Base-by-base conservation (phyloP, 345 rosid genomes). In the Murraya koenigii region DNA sequence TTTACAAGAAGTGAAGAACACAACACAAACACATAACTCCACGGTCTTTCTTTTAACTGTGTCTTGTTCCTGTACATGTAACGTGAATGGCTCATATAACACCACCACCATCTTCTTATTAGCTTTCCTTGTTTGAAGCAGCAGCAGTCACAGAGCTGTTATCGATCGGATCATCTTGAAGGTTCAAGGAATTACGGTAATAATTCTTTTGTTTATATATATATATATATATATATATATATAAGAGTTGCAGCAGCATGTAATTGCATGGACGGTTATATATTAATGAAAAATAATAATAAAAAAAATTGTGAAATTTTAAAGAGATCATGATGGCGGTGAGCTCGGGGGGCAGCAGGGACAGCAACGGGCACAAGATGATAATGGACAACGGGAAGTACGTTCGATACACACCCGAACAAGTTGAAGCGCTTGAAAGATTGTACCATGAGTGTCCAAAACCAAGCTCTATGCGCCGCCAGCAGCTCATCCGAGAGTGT, bases 381-480 rank as follows among this genome's bases (percentile, higher is more conserved):
- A 80, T 56, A 13, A 72, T 90, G 86, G 96, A 91, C 80, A 91
- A 91, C 78, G 96, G 93, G 20, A 91, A 91, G 83, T 91, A 91
- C 70, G 96, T 91, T 6, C 66, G 96, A 22, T 91, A 91, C 87
- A 91, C 96, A 7, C 92, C 93, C 22, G 93, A 91, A 87, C 96
- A 91, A 84, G 92, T 91, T 20, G 96, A 91, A 69, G 96, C 93
- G 38, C 89, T 91, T 19, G 96, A 91, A 72, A 84, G 93, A 75
- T 80, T 91, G 54, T 91, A 91, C 74, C 91, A 87, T 65, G 93
- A 91, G 0, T 91, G 96, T 69, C 96, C 96, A 0, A 91, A 91
- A 64, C 96, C 96, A 14, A 91, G 93, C 80, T 91, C 96, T 64
- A 87, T 91, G 58, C 92, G 96, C 66, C 90, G 93, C 55, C 96